Base-by-base conservation (phyloP, 495 filamentous ascomycete species). In the Rhizodiscina lignyota region DNA sequence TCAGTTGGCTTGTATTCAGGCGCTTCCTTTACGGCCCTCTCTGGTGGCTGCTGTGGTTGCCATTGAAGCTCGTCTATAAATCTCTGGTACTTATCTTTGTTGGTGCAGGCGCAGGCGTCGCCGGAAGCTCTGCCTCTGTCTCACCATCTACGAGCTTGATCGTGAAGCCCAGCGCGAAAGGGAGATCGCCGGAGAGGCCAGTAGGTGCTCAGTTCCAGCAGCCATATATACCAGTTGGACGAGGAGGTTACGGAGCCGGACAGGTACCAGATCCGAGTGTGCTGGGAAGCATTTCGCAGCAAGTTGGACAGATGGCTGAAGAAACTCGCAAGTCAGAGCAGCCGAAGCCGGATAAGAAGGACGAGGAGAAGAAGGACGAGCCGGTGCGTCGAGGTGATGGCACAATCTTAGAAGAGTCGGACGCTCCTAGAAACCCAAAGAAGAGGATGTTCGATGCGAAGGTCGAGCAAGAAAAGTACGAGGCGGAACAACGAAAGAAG, bases 391-490 rank as follows among this genome's bases (percentile, higher is more conserved):
- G 56, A 34, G 58, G 50, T 2, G 61, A 62, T 30, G 63, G 63
- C 0, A 55, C 47, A 21, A 41, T 53, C 21, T 34, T 60, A 29
- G 18, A 48, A 35, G 48, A 52, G 19, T 37, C 30, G 10, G 53
- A 55, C 44, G 43, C 52, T 17, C 61, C 66, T 33, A 59, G 63
- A 19, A 86, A 86, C 58, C 64, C 78, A 12, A 87, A 79, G 62
- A 94, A 92, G 59, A 62, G 82, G 52, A 79, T 87, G 72, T 84
- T 74, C 65, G 80, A 89, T 52, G 72, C n/a, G n/a, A n/a, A n/a
- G n/a, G n/a, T n/a, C n/a, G n/a, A n/a, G n/a, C n/a, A n/a, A n/a
- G n/a, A n/a, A n/a, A n/a, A n/a, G n/a, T n/a, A n/a, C n/a, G n/a
- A n/a, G n/a, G n/a, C n/a, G n/a, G n/a, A n/a, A n/a, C n/a, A n/a